phyloP scores from a whole-genome alignment of 1,284 basidiomycete genomes.

The Termitomyces sp. region DNA sequence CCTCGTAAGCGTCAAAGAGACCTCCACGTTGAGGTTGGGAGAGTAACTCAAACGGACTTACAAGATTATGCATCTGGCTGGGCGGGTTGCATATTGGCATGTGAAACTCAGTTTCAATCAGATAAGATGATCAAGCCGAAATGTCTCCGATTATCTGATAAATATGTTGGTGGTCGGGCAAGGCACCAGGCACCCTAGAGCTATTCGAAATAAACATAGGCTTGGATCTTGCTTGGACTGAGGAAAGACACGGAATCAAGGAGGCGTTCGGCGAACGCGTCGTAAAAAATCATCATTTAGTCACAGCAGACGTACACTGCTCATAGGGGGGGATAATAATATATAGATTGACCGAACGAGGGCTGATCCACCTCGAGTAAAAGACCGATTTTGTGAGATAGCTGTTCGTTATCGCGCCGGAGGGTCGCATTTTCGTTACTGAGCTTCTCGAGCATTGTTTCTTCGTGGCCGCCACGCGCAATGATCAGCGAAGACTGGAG shows the following conservation, averaged over 20 bases:
- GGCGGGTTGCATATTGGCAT: not conserved
- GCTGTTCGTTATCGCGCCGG: conserved; percentile 77
- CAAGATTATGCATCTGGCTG: too few species aligned
- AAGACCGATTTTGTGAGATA: conserved; percentile 81
- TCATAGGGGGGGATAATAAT: conserved; percentile 23
- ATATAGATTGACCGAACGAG: conserved; percentile 48
- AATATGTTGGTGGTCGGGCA: too few species aligned
- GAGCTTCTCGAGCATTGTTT: conserved; percentile 69
- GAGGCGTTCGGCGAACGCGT: not conserved
- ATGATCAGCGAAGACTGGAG: conserved; percentile 72
- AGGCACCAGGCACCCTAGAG: too few species aligned
- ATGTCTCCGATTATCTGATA: not conserved
- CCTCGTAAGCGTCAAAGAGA: not conserved
- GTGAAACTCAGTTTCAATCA: conserved; percentile 2
- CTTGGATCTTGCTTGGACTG: too few species aligned
- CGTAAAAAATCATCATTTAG: conserved; percentile 18
- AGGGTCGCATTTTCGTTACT: conserved; percentile 73
- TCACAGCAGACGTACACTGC: conserved; percentile 24
- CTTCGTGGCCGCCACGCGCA: conserved; percentile 69
- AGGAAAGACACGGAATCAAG: too few species aligned
- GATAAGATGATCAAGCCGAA: not conserved
- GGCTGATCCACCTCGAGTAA: conserved; percentile 82
- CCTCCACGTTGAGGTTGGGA: not conserved
- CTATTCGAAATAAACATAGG: too few species aligned
- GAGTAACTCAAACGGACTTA: not conserved